Evolutionary conservation across 139 green algal species (phyloP), one percentile per base, ranked within the genome.

Genomic region (Chlorella sp.): DNA sequence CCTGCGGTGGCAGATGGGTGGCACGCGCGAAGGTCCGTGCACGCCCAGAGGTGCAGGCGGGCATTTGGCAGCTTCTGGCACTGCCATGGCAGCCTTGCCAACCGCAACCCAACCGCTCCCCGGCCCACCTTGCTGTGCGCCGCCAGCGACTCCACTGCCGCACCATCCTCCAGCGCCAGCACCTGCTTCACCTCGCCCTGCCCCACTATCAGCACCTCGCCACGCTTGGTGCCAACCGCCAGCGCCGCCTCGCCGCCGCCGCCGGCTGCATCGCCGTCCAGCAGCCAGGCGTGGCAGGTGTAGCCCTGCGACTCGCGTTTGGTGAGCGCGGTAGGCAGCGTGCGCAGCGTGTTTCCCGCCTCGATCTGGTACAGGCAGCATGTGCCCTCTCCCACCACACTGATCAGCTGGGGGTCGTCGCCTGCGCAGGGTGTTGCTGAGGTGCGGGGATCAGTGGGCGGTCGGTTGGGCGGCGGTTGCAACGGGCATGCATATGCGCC

Each of bases 121-220:
- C 16, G 28, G 20, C 69, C 21, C 70, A 82, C 90, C 89, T 95
- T 97, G 82, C 83, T 87, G 80, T 92, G 92, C 1, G 84, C 64
- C 15, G 87, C 84, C 26, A 98, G 86, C 26, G 88, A 91, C 32
- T 91, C 84, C 15, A 95, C 86, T 21, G 86, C 80, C 0, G 70
- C 39, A 13, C 88, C 90, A 17, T 90, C 88, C 38, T 93, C 91
- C 20, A 81, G 74, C 23, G 81, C 83, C 55, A 97, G 89, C 17
- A 82, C 83, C 9, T 86, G 86, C 57, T 86, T 87, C 13, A 93
- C 78, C n/a, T 96, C 93, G 6, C 88, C 90, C 38, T 90, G 91
- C 47, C 91, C 92, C 32, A 97, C 74, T 38, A 98, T 81, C 68
- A 98, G 88, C 62, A 98, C 38, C 84, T 98, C 95, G 0, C 96